Percentiles rank a stretch among this genome's conserved stretches.
These are phyloP conservation scores for Dichomitus squalens DNA, from an alignment of 1,284 basidiomycete genomes.

Conservation along the genomic window DNA sequence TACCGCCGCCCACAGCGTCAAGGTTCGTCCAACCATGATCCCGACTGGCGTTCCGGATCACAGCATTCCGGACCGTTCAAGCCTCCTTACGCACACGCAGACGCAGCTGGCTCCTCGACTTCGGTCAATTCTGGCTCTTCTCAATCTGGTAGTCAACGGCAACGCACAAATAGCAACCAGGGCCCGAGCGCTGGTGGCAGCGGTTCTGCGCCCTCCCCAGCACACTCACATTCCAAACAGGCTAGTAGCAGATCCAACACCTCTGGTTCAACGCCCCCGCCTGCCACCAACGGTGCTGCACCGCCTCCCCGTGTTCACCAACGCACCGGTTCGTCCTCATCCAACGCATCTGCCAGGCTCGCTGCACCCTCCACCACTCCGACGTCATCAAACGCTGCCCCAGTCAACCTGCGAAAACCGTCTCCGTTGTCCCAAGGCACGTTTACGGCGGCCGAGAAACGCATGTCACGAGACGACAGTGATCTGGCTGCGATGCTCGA, in stretches of 20 bases:
- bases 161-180: constrained; percentile 60
- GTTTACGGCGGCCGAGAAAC: constrained; percentile 66
- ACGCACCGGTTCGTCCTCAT: constrained; percentile 48
- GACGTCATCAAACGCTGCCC: constrained; percentile 39
- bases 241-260: constrained; percentile 28
- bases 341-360: constrained; percentile 37
- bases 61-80: constrained; percentile 45
- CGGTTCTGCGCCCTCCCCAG: constrained; percentile 14
- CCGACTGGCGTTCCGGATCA: constrained; percentile 50
- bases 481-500: constrained; percentile 61
- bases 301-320: constrained; percentile 39
- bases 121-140: constrained; percentile 69
- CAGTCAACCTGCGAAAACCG: constrained; percentile 58
- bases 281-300: constrained; percentile 32
- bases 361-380: constrained; percentile 27
- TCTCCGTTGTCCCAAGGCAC: constrained; percentile 77
- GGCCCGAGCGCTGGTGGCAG: constrained; percentile 29
- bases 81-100: constrained; percentile 71
- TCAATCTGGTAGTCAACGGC: constrained; percentile 43
- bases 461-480: constrained; percentile 78
- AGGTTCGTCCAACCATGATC: constrained; percentile 37
- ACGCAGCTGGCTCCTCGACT: constrained; percentile 74
- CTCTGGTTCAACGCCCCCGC: constrained; percentile 26
- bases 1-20: constrained; percentile 74
- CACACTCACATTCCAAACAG: constrained; percentile 34